Evolutionary conservation across 176 grass and related monocot genomes (phyloP), one percentile per base, ranked within the genome.

Genomic region (Musa troglodytarum): DNA sequence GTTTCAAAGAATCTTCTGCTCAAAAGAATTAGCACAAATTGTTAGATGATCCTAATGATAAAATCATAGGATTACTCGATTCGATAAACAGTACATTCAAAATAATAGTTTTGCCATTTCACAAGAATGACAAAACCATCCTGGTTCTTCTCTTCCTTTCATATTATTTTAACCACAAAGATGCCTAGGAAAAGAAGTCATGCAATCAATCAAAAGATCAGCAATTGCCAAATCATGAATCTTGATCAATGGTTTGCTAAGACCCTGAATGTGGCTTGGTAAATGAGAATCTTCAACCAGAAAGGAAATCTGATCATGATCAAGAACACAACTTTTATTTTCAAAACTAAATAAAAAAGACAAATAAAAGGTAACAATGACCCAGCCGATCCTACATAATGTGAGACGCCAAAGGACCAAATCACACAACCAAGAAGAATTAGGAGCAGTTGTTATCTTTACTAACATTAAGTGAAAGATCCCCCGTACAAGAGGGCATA

Each of bases 1-100:
- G 83, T 81, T 99, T 99, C 79, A 87, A 71, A 22, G 95, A 94
- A 83, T 99, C 95, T 84, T 99, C 95, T 99, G 86, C 34, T 50
- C 80, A 77, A 63, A 66, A 66, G 29, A 78, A 58, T 79, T 9
- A 52, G 58, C 26, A 10, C n/a, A 65, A 52, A 52, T 4, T 25
- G 49, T 77, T 49, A 77, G 75, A 65, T 24, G 24, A 52, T 19
- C 51, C 20, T 14, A 76, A 24, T 76, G n/a, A 61, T 9, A 69
- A 43, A 68, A 10, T 0, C 25, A 43, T 43, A 43, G 26, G 25
- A 65, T 11, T 25, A 68, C 26, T 34, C 3, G 43, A 17, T 68
- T 26, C 24, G 8, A 43, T 13, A 5, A 8, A 3, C 5, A 6
- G 16, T 34, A 68, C 12, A 43, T 68, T 34, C 13, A 43, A 43